These are phyloP conservation scores for Trichomonas gallinae DNA, from an alignment of 208 protist genomes.

Conservation along the genomic window DNA sequence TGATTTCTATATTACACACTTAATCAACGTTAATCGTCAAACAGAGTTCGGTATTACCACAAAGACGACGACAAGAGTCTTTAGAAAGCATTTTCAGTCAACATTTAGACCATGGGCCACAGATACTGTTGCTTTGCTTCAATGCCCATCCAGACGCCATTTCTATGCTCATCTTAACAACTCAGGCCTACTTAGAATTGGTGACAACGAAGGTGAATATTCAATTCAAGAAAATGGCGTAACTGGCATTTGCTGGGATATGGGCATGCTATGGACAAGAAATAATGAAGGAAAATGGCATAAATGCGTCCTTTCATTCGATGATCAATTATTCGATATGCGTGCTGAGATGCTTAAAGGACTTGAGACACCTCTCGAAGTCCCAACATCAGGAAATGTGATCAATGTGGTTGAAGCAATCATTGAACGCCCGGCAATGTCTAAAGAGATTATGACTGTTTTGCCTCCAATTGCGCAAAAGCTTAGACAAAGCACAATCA, in stretches of 20 bases:
- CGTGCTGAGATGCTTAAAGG: not conserved
- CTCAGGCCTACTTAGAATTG: not conserved
- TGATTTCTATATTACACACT: not conserved
- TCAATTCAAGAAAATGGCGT: not conserved
- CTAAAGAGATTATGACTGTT: not conserved
- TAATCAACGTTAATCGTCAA: not conserved
- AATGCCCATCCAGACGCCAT: not conserved
- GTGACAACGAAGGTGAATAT: not conserved
- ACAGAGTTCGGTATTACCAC: not conserved
- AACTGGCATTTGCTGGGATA: not conserved
- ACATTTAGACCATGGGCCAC: not conserved
- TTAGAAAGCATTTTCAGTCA: not conserved
- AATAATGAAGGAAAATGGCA: not conserved
- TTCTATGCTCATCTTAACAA: not conserved
- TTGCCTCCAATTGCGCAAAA: constrained; percentile 14
- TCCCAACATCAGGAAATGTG: not conserved
- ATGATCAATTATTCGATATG: constrained; percentile 11
- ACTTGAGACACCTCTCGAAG: not conserved
- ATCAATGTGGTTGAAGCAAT: not conserved
- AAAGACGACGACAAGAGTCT: not conserved
- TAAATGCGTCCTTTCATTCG: not conserved
- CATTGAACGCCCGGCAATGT: not conserved
- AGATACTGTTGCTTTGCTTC: not conserved
- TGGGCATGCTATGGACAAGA: not conserved
- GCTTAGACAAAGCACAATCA: not conserved